Evolutionary conservation across 352 stramenopile species (phyloP), one percentile per base, ranked within the genome.

Genomic region (Phytopythium litorale): DNA sequence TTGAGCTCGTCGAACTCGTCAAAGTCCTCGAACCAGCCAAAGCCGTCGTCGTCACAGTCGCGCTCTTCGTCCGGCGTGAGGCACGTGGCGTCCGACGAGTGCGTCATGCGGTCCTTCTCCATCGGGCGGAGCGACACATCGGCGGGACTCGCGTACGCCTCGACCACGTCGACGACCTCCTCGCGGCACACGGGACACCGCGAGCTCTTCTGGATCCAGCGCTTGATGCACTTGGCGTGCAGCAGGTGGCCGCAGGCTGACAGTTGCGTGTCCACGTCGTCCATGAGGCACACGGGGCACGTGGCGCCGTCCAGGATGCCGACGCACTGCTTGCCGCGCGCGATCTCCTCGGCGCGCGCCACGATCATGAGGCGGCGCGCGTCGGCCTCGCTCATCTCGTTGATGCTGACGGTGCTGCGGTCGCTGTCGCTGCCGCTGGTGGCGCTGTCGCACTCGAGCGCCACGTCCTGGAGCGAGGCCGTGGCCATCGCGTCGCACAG

Each of bases 1-100:
- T 81, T 73, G n/a, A 66, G 64, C 40, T 82, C 73, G 15, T 85
- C 73, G 40, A 74, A 69, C 38, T 94, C 78, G 58, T 84, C 82
- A 68, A 92, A 90, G 67, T 93, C 79, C 65, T 93, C 78, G 51
- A 93, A 93, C 85, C 85, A 94, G 48, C 85, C 85, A 50, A 80
- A 87, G 55, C 70, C 58, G 18, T 63, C 65, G 38, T 68, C 62
- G 11, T 69, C 61, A 4, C 62, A 68, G 37, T 71, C 51, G 40
- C 74, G 49, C 18, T 81, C 68, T 5, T 87, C 73, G 45, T 87
- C 73, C 8, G 72, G 69, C 0, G 77, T 78, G 1, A 73, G 60
- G 21, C 71, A 81, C 6, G 76, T 76, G 6, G 71, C 67, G 48
- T 86, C 76, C 4, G 78, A 83, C 4, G 70, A 73, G 28, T 71